Percentiles rank a stretch among this genome's conserved stretches.
phyloP scores from a whole-genome alignment of 768 basidiomycete genomes.

The Leucosporidium yakuticum region DNA sequence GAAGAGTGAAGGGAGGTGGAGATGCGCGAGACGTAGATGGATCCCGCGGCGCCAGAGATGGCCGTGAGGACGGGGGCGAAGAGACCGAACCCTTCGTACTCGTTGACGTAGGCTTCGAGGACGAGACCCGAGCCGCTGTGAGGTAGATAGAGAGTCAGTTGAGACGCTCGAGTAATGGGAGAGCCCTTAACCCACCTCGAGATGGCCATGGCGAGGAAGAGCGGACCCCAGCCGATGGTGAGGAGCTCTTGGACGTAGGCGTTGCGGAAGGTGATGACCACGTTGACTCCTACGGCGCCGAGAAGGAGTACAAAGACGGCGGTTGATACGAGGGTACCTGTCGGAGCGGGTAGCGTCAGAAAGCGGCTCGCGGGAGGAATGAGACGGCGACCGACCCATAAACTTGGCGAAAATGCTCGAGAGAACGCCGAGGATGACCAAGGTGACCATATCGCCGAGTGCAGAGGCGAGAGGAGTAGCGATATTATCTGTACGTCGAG shows the following conservation, averaged over 20 bases:
- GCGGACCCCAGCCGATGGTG: slow-evolving; percentile 78
- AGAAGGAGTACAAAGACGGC: slow-evolving; percentile 53
- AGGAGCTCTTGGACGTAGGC: slow-evolving; percentile 64
- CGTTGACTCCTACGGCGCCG: slow-evolving; percentile 53
- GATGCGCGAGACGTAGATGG: slow-evolving; percentile 82
- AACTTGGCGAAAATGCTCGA: slow-evolving; percentile 29
- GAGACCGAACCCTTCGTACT: slow-evolving; percentile 79
- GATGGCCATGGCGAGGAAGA: slow-evolving; percentile 79
- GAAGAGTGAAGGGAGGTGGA: slow-evolving; percentile 79
- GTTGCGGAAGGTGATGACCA: slow-evolving; percentile 60
- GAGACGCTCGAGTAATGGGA: no score
- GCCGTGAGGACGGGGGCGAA: slow-evolving; percentile 84
- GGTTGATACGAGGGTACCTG: slow-evolving; percentile 48
- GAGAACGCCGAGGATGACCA: slow-evolving; percentile 65
- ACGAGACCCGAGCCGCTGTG: slow-evolving; percentile 84
- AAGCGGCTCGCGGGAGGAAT: slow-evolving; percentile 1
- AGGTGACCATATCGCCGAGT: slow-evolving; percentile 85
- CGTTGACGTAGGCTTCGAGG: slow-evolving; percentile 78
- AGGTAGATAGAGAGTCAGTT: slow-evolving; percentile 43
- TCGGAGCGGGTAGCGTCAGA: neutral
- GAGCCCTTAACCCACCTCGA: slow-evolving; percentile 28
- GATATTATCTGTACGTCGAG: slow-evolving; percentile 69
- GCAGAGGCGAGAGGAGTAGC: slow-evolving; percentile 89
- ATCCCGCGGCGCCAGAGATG: slow-evolving; percentile 80
- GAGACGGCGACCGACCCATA: slow-evolving; percentile 21